A percentile compares a stretch with the other conserved stretches of the same genome.
phyloP scores from a whole-genome alignment of 2,329 filamentous ascomycete genomes.

The Fusarium cyanostomum region DNA sequence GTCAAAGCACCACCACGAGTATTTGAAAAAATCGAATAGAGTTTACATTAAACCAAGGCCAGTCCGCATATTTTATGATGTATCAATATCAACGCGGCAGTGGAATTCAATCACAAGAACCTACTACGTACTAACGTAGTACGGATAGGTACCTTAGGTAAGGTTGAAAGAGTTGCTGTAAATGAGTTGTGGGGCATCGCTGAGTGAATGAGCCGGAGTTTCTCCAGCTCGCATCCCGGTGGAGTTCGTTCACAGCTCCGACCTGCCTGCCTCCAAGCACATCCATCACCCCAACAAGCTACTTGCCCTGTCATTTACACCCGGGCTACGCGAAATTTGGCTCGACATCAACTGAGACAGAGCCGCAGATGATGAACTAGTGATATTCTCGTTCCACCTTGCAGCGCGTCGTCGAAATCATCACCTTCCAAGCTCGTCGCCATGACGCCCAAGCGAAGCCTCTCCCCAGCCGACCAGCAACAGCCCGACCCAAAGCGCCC shows the following conservation, averaged over 20 bases:
- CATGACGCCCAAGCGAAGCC: conserved; percentile 52
- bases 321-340: neutral
- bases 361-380: conserved; percentile 11
- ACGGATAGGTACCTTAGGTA: too few relatives aligned
- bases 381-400: neutral
- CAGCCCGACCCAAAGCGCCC: conserved; percentile 46
- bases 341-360: neutral
- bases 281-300: conserved; percentile 2
- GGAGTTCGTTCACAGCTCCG: conserved; percentile 5
- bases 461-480: conserved; percentile 44
- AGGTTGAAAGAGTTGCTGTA: too few relatives aligned
- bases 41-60: neutral
- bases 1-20: neutral
- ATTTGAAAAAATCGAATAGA: neutral
- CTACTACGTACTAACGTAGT: too few relatives aligned
- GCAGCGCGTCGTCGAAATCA: neutral
- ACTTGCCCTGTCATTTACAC: neutral
- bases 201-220: conserved; percentile 29
- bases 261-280: conserved; percentile 6
- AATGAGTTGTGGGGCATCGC: too few relatives aligned
- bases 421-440: neutral
- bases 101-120: too few relatives aligned
- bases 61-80: neutral
- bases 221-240: conserved; percentile 12
- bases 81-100: neutral